These are phyloP conservation scores for Saccharomycopsis javanensis DNA, from an alignment of 805 yeast genomes.

Conservation along the genomic window DNA sequence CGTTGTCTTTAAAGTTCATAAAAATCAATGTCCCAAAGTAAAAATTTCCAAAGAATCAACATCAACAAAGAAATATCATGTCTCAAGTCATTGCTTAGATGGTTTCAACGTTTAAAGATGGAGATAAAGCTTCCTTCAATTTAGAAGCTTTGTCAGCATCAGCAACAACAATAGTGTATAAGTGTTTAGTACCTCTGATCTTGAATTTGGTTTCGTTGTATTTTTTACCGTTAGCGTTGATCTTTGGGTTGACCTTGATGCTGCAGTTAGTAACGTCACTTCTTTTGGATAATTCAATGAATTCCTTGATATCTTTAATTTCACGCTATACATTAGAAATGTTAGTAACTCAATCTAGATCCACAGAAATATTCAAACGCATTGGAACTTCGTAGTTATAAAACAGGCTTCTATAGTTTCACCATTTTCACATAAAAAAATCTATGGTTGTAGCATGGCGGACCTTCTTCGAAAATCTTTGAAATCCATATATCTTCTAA, in stretches of 20 bases:
- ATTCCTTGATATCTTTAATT: constrained; percentile 94
- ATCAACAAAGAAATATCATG: not conserved
- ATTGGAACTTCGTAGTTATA: no score
- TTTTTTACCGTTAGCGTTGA: constrained; percentile 72
- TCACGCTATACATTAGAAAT: constrained; percentile 41
- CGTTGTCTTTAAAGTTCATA: not conserved
- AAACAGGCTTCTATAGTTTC: no score
- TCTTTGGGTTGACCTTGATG: constrained; percentile 85
- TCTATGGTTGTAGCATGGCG: no score
- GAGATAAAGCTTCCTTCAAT: constrained; percentile 95
- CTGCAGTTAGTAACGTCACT: constrained; percentile 89
- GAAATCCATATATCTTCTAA: no score
- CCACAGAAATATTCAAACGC: not conserved
- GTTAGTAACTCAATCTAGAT: not conserved
- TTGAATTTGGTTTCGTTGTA: constrained; percentile 96
- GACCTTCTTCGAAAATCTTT: no score
- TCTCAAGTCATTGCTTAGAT: constrained; percentile 1
- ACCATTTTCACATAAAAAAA: no score
- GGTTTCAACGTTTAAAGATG: constrained; percentile 59
- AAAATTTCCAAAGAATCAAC: not conserved
- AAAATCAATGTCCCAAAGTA: not conserved
- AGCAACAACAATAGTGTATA: constrained; percentile 91
- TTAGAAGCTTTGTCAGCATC: constrained; percentile 97
- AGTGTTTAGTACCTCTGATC: constrained; percentile 91
- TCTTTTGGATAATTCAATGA: constrained; percentile 94